These are phyloP conservation scores for Claviceps maximensis DNA, from an alignment of 2,329 filamentous ascomycete genomes.

Conservation along the genomic window DNA sequence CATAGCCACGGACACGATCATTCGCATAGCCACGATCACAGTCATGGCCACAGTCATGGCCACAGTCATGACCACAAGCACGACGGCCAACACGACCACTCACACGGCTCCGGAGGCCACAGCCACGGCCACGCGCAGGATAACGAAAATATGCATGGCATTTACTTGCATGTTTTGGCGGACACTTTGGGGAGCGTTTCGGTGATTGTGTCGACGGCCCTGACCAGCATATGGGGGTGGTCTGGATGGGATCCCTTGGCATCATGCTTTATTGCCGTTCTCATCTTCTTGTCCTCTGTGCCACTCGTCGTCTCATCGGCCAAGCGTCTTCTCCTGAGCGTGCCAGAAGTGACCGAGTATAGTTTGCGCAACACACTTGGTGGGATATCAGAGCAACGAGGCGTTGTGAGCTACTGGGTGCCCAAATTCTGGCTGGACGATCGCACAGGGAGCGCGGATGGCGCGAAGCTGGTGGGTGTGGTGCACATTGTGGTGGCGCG, in stretches of 20 bases:
- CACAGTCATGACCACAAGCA: constrained; percentile 23
- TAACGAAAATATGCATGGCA: constrained; percentile 96
- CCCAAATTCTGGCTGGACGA: constrained; percentile 93
- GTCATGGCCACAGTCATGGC: constrained; percentile 26
- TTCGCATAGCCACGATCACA: constrained; percentile 19
- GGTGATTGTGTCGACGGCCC: constrained; percentile 79
- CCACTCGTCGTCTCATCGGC: constrained; percentile 80
- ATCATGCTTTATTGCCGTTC: constrained; percentile 80
- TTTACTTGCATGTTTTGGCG: constrained; percentile 88
- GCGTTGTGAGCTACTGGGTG: constrained; percentile 73
- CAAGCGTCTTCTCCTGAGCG: constrained; percentile 66
- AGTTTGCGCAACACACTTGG: constrained; percentile 73
- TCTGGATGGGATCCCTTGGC: constrained; percentile 89
- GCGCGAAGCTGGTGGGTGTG: constrained; percentile 56
- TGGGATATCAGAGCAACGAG: constrained; percentile 67
- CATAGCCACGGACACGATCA: constrained; percentile 20
- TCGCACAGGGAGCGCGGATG: constrained; percentile 28
- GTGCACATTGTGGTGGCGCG: constrained; percentile 73
- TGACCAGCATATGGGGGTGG: constrained; percentile 84
- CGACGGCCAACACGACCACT: constrained; percentile 21
- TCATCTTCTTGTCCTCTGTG: constrained; percentile 86
- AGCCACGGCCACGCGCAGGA: constrained; percentile 39
- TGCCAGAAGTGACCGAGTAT: constrained; percentile 79
- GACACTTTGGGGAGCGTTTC: constrained; percentile 91
- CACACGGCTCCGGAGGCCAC: constrained; percentile 29